A percentile compares a stretch with the other conserved stretches of the same genome.
Conservation (phyloP, 2,329 filamentous ascomycete genomes). For the Pseudocercospora macadamiae region DNA sequence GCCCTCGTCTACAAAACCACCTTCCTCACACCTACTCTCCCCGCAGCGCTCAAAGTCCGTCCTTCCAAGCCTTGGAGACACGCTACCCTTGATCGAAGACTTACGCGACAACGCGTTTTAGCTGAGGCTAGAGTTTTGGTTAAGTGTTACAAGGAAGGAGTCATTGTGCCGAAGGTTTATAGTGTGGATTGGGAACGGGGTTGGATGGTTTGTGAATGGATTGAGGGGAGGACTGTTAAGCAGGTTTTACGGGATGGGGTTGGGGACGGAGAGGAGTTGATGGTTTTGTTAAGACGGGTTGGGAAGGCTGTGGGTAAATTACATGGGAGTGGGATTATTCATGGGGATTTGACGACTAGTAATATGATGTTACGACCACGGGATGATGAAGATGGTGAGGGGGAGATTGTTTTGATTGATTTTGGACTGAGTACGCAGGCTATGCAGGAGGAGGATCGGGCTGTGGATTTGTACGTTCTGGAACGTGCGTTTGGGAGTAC, state of each 20-base stretch:
- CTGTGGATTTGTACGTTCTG: constrained; percentile 93
- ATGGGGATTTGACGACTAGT: constrained; percentile 95
- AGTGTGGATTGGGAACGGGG: constrained; percentile 65
- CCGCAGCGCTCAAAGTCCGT: constrained; percentile 86
- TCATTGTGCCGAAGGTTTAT: constrained; percentile 80
- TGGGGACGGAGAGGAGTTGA: constrained; percentile 29
- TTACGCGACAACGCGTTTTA: constrained; percentile 84
- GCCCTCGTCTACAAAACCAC: constrained; percentile 87
- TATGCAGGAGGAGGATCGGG: constrained; percentile 84
- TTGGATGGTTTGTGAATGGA: constrained; percentile 85
- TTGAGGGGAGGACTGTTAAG: constrained; percentile 71
- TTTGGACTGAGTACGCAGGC: constrained; percentile 87
- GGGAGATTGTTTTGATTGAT: constrained; percentile 68
- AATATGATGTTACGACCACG: constrained; percentile 78
- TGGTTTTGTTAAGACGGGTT: constrained; percentile 39
- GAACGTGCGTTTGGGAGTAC: constrained; percentile 94
- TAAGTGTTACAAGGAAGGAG: constrained; percentile 75
- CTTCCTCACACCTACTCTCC: constrained; percentile 69
- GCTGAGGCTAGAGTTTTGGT: constrained; percentile 85
- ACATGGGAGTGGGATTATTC: constrained; percentile 83
- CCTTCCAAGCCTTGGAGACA: constrained; percentile 91
- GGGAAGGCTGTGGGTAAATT: constrained; percentile 51
- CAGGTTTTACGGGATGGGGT: constrained; percentile 57
- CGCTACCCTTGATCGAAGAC: constrained; percentile 79
- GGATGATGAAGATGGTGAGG: constrained; percentile 3